phyloP scores from a whole-genome alignment of 371 early-diverging fungal genomes.

The Fennellomyces sp. region DNA sequence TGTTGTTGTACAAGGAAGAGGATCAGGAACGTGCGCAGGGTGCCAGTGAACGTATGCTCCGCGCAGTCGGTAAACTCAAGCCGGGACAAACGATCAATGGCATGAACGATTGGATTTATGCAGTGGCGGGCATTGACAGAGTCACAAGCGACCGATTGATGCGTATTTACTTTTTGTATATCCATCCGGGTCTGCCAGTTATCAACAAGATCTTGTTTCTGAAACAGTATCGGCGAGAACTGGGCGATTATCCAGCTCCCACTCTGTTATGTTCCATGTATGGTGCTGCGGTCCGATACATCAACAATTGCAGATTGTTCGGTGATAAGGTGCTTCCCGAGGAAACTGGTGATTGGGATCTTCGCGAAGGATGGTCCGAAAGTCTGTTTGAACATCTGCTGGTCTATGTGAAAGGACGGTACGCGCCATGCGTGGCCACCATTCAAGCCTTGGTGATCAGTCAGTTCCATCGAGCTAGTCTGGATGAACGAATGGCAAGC shows the following conservation, averaged over 20 bases:
- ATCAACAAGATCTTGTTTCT: conserved; percentile 48
- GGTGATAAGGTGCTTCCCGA: conserved; percentile 30
- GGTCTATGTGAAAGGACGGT: conserved; percentile 27
- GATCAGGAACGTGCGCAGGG: conserved; percentile 14
- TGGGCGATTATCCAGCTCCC: conserved; percentile 43
- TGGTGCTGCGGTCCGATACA: conserved; percentile 50
- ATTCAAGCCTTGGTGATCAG: conserved; percentile 47
- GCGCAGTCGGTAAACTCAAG: conserved; percentile 28
- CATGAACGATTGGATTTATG: conserved; percentile 46
- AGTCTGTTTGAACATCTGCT: conserved; percentile 42
- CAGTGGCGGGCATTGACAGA: conserved; percentile 40
- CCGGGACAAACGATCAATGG: conserved; percentile 41
- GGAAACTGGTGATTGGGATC: conserved; percentile 11
- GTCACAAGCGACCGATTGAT: conserved; percentile 44
- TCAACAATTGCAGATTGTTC: conserved; percentile 38
- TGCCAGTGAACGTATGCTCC: conserved; percentile 17
- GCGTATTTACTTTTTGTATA: conserved; percentile 55
- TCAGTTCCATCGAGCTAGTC: conserved; percentile 43
- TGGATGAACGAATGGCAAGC: conserved; percentile 41
- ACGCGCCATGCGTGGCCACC: conserved; percentile 40
- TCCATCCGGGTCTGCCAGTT: conserved; percentile 51
- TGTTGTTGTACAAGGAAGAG: conserved; percentile 31
- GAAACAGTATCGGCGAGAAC: conserved; percentile 47
- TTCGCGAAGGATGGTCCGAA: conserved; percentile 42
- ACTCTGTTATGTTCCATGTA: conserved; percentile 45